Evolutionary conservation across 2,329 filamentous ascomycete species (phyloP).

Genomic region (Fusarium sp.): DNA sequence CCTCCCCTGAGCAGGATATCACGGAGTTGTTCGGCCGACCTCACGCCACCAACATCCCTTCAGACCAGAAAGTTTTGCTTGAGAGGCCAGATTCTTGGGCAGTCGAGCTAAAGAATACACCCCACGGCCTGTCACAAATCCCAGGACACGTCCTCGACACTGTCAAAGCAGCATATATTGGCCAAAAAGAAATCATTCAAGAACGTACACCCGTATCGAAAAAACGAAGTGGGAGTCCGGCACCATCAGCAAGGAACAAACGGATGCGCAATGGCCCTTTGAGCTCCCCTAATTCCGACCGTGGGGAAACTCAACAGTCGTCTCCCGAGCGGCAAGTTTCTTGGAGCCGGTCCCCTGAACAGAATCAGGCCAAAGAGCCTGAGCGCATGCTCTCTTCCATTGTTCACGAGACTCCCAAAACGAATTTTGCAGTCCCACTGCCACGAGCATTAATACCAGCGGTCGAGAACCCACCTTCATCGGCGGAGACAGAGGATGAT

Average conservation of each 20-base stretch:
- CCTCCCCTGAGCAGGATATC: conserved; percentile 44
- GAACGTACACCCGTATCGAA: conserved; percentile 12
- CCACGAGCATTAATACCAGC: conserved; percentile 25
- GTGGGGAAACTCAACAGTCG: background rate
- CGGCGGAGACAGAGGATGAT: conserved; percentile 52
- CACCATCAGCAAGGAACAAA: conserved; percentile 16
- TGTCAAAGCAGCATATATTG: conserved; percentile 46
- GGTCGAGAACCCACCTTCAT: conserved; percentile 24
- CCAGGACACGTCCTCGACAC: conserved; percentile 55
- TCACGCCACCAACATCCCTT: conserved; percentile 53
- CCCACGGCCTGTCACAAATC: conserved; percentile 50
- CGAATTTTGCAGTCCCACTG: conserved; percentile 17
- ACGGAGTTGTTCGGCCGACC: conserved; percentile 47
- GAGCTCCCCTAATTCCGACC: background rate
- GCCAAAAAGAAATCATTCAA: conserved; percentile 4
- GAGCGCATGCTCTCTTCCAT: conserved; percentile 36
- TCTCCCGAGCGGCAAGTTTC: conserved; percentile 27
- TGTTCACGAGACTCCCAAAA: conserved; percentile 46
- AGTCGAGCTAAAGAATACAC: conserved; percentile 42
- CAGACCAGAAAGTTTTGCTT: conserved; percentile 57
- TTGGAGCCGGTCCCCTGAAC: conserved; percentile 45
- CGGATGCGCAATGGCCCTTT: conserved; percentile 22
- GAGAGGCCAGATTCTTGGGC: conserved; percentile 56
- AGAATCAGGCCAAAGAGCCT: background rate
- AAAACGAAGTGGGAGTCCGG: conserved; percentile 17